phyloP scores from a whole-genome alignment of 192 early-diverging fungal genomes.

The Coemansia furcata region DNA sequence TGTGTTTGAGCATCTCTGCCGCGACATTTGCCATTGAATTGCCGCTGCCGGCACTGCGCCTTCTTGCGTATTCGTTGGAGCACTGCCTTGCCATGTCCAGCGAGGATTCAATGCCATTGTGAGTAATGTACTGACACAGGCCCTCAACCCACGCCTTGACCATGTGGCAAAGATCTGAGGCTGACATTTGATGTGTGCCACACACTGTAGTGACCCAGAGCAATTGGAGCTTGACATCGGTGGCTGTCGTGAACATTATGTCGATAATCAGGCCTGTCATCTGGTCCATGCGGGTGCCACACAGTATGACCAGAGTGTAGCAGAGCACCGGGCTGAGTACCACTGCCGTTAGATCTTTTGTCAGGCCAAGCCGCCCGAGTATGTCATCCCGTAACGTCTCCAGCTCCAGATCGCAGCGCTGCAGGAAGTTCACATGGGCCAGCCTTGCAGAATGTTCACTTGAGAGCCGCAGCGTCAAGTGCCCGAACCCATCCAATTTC shows the following conservation, averaged over 20 bases:
- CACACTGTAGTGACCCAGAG: background rate
- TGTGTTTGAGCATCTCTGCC: too few relatives aligned
- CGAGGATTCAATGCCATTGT: too few relatives aligned
- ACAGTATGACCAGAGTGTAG: background rate
- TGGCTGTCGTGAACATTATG: background rate
- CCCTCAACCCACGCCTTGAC: too few relatives aligned
- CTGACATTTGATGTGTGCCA: too few relatives aligned
- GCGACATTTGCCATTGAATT: too few relatives aligned
- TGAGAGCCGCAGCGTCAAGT: background rate
- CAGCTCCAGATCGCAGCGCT: background rate
- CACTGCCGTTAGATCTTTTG: background rate
- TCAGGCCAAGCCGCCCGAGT: background rate
- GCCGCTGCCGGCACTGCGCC: too few relatives aligned
- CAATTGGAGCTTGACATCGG: background rate
- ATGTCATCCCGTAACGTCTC: background rate
- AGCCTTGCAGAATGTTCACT: background rate
- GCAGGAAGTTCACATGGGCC: background rate
- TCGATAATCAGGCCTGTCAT: background rate
- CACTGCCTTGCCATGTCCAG: too few relatives aligned
- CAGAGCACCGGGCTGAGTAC: background rate
- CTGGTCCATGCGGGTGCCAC: background rate
- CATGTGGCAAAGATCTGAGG: too few relatives aligned
- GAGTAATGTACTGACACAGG: too few relatives aligned
- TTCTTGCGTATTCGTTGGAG: too few relatives aligned
- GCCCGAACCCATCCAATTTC: too few relatives aligned